Base-by-base conservation (phyloP, 345 rosid species). In the Capsella bursapastoris region DNA sequence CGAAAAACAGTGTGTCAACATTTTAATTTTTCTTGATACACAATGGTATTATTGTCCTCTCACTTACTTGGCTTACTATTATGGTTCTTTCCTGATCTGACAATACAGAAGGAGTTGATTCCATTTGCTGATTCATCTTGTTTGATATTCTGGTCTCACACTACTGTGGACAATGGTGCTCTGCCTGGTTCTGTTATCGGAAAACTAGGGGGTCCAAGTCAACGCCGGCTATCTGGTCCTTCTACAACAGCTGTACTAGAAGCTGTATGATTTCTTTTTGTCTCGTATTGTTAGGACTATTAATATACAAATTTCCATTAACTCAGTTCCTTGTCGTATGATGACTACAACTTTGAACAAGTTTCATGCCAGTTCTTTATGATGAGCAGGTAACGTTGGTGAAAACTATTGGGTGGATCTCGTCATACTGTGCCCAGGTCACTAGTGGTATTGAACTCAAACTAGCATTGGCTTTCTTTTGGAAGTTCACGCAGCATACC, bases 201-300 rank as follows among this genome's bases (percentile, higher is more conserved):
- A 79, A 94, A 83, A 82, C 90, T 94, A 64, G 98, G 96, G 55
- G 98, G 98, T 28, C 98, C 91, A 62, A 94, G 97, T 89, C 98
- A 91, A 80, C 94, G 97, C 8, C 87, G 98, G 57, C 78, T 94
- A 77, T 83, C 95, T 22, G 72, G 81, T 71, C 82, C 86, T 48
- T 81, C 83, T 63, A 83, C 95, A 51, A 82, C 94, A 70, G 74
- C 83, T 71, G 94, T 88, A 58, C 79, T 93, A 76, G 88, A 87
- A 86, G 91, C 97, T 77, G 98, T 91, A 91, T 78, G 79, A 35
- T 76, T 66, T 67, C 48, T 66, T 80, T 14, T 32, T 43, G 47
- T 81, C 47, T 37, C 34, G 52, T 50, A 16, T 31, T 6, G 16
- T n/a, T 13, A 16, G 67, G 11, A 63, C 4, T 41, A 14, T 37